Percentiles rank a stretch among this genome's conserved stretches.
phyloP scores from a whole-genome alignment of 345 rosid species.

The Viola odorata region DNA sequence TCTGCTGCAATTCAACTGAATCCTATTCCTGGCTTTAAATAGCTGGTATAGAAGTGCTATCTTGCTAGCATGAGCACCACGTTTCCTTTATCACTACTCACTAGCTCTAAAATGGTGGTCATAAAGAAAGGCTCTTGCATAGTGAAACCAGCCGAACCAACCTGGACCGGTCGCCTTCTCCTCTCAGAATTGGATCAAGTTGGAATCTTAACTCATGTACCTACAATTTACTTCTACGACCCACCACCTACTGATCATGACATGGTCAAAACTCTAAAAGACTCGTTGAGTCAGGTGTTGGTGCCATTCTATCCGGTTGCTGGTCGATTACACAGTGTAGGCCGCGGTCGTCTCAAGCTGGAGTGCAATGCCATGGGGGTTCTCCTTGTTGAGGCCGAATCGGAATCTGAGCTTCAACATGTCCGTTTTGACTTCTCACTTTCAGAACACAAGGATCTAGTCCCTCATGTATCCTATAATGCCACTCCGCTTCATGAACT shows the following conservation, averaged over 20 bases:
- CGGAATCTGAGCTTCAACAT: background rate
- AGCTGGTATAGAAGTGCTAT: too few relatives aligned
- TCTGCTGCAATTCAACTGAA: too few relatives aligned
- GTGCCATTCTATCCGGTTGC: constrained; percentile 17
- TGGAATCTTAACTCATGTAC: constrained; percentile 1
- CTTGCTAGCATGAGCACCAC: too few relatives aligned
- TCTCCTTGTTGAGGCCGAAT: constrained; percentile 5
- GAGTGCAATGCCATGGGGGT: constrained; percentile 15
- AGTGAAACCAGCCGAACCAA: background rate
- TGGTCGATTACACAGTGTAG: constrained; percentile 13
- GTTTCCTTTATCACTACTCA: too few relatives aligned
- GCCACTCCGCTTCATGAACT: background rate
- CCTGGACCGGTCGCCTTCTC: constrained; percentile 17
- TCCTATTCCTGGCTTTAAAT: too few relatives aligned
- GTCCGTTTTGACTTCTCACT: background rate
- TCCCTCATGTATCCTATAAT: too few relatives aligned
- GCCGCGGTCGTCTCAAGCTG: constrained; percentile 2
- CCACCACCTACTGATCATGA: constrained; percentile 18
- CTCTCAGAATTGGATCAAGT: constrained; percentile 33
- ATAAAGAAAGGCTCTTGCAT: background rate
- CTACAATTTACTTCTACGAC: constrained; percentile 23
- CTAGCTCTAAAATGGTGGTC: too few relatives aligned
- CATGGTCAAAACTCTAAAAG: background rate
- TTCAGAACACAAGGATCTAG: too few relatives aligned
- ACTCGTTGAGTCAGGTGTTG: background rate